Base-by-base conservation (phyloP, 1,284 basidiomycete genomes). In the Pulveroboletus sp. region DNA sequence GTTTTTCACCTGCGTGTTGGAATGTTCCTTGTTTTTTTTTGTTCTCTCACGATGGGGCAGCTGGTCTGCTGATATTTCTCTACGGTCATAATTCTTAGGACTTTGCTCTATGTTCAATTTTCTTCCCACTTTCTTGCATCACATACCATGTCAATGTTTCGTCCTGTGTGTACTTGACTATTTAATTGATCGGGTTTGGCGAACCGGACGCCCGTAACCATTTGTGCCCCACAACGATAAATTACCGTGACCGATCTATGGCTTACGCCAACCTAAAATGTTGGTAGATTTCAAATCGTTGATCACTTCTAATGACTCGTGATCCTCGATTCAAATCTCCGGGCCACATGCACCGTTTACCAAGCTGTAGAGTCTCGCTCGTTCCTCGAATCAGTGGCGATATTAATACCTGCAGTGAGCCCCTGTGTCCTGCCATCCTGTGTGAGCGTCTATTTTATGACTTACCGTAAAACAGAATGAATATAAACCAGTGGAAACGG, bases 321-420 rank as follows among this genome's bases (percentile, higher is more conserved):
- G 46, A 62, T 49, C 38, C 9, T 36, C 33, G 50, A 68, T 61
- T n/a, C 6, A 20, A 47, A 56, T 60, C 43, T 54, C 51, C 54
- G 51, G 6, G 39, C 9, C 36, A 40, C 54, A 62, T 43, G 52
- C 43, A 24, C 49, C 48, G 5, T 52, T 8, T 43, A 58, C 67
- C 67, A 72, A 71, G 70, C 67, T 69, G 67, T 68, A 63, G 55
- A 66, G 31, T 28, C 24, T 38, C 10, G 28, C 20, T 18, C 8
- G 15, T 36, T 33, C 28, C 24, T n/a, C n/a, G n/a, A 55, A 55
- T 52, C 42, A 10, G 38, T 31, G 14, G 22, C 5, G 12, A n/a
- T 20, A 33, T 45, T 38, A 51, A 36, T 43, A 6, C 15, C 39
- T 10, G 15, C 22, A 17, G n/a, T 7, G 17, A 17, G 35, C 24